Conservation (phyloP, 768 basidiomycete genomes). For the Clitopilus hobsonii region DNA sequence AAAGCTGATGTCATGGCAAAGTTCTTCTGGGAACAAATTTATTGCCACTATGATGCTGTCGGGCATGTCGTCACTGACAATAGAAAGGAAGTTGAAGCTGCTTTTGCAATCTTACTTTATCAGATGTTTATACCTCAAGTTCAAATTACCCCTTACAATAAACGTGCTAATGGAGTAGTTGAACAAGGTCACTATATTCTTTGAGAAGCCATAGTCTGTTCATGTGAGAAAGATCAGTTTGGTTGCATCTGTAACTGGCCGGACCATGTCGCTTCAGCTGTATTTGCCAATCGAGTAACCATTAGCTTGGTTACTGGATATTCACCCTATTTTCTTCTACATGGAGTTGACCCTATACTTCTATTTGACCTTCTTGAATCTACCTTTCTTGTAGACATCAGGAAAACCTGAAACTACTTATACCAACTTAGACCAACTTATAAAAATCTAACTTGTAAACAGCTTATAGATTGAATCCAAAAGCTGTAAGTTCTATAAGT, state of each 20-base stretch:
- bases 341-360: slow-evolving; percentile 20
- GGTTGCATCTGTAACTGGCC: slow-evolving; percentile 25
- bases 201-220: not conserved
- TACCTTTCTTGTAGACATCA: slow-evolving; percentile 14
- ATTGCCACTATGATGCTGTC: slow-evolving; percentile 26
- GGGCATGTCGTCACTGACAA: slow-evolving; percentile 26
- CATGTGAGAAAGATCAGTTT: slow-evolving; percentile 6
- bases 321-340: slow-evolving; percentile 24
- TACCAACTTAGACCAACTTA: too few relatives aligned
- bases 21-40: slow-evolving; percentile 29
- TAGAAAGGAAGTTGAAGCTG: slow-evolving; percentile 25
- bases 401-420: too few relatives aligned
- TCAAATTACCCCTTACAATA: slow-evolving; percentile 19
- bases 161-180: slow-evolving; percentile 14
- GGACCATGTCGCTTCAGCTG: slow-evolving; percentile 9
- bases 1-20: slow-evolving; percentile 17
- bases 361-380: slow-evolving; percentile 20
- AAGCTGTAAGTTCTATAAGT: too few relatives aligned
- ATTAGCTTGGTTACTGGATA: slow-evolving; percentile 18
- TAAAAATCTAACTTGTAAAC: too few relatives aligned
- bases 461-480: too few relatives aligned
- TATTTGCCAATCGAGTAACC: slow-evolving; percentile 24
- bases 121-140: slow-evolving; percentile 16
- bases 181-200: slow-evolving; percentile 13
- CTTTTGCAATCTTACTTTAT: slow-evolving; percentile 17